A percentile compares a stretch with the other conserved stretches of the same genome.
These are phyloP conservation scores for Mycosarcoma maydis DNA, from an alignment of 1,284 basidiomycete species.

Conservation along the genomic window DNA sequence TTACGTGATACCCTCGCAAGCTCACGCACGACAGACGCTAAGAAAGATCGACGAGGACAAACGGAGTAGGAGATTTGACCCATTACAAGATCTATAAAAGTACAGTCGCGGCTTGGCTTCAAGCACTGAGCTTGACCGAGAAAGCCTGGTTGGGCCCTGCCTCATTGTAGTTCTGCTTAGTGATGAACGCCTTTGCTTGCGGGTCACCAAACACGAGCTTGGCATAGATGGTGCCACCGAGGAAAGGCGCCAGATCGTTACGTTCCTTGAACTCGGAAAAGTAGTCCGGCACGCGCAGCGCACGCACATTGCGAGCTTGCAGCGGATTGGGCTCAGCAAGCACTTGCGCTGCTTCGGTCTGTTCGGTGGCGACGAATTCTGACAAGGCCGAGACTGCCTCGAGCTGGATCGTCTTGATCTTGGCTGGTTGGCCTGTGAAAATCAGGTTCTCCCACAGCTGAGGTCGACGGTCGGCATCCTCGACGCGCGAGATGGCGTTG, in stretches of 20 bases:
- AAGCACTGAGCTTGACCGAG: slow-evolving; percentile 34
- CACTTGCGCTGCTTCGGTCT: slow-evolving; percentile 54
- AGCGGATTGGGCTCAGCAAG: slow-evolving; percentile 55
- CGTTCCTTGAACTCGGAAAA: slow-evolving; percentile 65
- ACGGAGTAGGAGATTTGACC: not conserved
- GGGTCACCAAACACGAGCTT: slow-evolving; percentile 64
- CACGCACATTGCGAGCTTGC: slow-evolving; percentile 59
- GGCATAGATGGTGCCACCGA: slow-evolving; percentile 65
- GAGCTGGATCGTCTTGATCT: slow-evolving; percentile 50
- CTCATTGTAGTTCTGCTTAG: slow-evolving; percentile 65
- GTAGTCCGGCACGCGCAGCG: slow-evolving; percentile 63
- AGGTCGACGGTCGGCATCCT: slow-evolving; percentile 52
- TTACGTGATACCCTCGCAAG: no score
- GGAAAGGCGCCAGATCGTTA: slow-evolving; percentile 62
- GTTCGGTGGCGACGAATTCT: slow-evolving; percentile 40
- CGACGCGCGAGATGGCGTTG: slow-evolving; percentile 44
- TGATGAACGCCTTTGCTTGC: slow-evolving; percentile 56
- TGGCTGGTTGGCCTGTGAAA: slow-evolving; percentile 56
- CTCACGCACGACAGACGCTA: no score
- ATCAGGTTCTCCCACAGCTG: slow-evolving; percentile 63
- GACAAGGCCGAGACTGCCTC: slow-evolving; percentile 49
- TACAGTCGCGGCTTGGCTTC: no score
- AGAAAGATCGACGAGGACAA: not conserved
- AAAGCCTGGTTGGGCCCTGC: slow-evolving; percentile 53
- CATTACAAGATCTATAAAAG: slow-evolving; percentile 23